phyloP scores from a whole-genome alignment of 2,329 filamentous ascomycete species.

The Aspergillus flavus region DNA sequence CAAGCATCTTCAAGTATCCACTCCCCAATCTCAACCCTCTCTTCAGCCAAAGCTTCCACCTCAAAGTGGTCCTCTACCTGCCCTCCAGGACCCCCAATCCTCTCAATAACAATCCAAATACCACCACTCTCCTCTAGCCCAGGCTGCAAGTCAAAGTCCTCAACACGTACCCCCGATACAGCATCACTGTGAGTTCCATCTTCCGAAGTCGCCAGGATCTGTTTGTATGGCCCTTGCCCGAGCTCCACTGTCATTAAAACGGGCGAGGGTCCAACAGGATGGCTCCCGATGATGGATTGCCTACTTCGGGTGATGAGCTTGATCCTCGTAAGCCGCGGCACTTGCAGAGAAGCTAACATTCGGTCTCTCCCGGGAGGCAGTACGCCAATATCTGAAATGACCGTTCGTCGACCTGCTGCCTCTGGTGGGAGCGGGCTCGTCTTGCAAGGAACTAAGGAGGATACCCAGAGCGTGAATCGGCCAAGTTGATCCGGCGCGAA shows the following conservation, averaged over 20 bases:
- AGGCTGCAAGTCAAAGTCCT: constrained; percentile 74
- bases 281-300: constrained; percentile 43
- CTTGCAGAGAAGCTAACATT: constrained; percentile 55
- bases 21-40: constrained; percentile 45
- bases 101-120: constrained; percentile 80
- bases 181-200: constrained; percentile 75
- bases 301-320: constrained; percentile 57
- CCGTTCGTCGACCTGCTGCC: constrained; percentile 72
- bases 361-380: constrained; percentile 58
- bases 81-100: constrained; percentile 66
- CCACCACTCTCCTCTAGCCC: constrained; percentile 58
- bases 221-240: constrained; percentile 70
- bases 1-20: constrained; percentile 42
- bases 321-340: constrained; percentile 62
- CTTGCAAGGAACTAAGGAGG: constrained; percentile 57
- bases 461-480: constrained; percentile 74
- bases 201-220: constrained; percentile 67
- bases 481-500: constrained; percentile 80
- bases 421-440: constrained; percentile 69
- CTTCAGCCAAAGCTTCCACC: constrained; percentile 47
- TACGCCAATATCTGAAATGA: constrained; percentile 46
- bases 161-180: constrained; percentile 66
- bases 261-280: constrained; percentile 48
- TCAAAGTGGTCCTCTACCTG: constrained; percentile 47
- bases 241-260: constrained; percentile 73